Evolutionary conservation across 257 asterid genomes (phyloP).

Genomic region (Nicotiana undulata): DNA sequence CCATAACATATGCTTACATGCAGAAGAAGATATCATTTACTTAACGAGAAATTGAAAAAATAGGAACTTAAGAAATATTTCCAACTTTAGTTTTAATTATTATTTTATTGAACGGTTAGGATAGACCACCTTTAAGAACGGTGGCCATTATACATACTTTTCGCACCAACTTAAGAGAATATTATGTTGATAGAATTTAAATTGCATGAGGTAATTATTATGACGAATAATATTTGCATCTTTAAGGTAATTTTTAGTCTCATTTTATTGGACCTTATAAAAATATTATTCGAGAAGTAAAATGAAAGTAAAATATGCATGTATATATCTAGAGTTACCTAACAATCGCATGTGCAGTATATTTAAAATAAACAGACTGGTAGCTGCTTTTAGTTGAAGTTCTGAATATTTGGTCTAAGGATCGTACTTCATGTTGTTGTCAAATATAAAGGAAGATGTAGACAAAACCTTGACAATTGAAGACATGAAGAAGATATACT

Average conservation of each 20-base stretch:
- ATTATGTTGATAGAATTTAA: neutral
- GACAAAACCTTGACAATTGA: neutral
- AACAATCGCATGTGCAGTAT: neutral
- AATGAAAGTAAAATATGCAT: neutral
- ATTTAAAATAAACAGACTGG: neutral
- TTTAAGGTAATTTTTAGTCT: neutral
- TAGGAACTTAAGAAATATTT: no score
- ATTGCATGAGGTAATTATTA: neutral
- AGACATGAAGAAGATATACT: neutral
- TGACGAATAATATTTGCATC: no score
- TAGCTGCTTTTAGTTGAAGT: neutral
- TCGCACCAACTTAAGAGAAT: no score
- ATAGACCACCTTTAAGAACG: neutral
- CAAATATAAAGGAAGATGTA: neutral
- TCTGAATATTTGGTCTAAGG: neutral
- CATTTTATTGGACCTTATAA: neutral
- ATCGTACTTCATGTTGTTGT: neutral
- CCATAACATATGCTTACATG: no score
- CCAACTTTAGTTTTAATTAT: no score
- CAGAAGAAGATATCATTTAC: no score
- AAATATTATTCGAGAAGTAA: neutral
- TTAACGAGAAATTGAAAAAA: no score
- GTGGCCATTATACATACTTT: no score
- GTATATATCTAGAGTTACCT: neutral
- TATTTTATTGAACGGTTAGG: no score